Base-by-base conservation (phyloP, 805 yeast genomes). In the Candida morakotiae region DNA sequence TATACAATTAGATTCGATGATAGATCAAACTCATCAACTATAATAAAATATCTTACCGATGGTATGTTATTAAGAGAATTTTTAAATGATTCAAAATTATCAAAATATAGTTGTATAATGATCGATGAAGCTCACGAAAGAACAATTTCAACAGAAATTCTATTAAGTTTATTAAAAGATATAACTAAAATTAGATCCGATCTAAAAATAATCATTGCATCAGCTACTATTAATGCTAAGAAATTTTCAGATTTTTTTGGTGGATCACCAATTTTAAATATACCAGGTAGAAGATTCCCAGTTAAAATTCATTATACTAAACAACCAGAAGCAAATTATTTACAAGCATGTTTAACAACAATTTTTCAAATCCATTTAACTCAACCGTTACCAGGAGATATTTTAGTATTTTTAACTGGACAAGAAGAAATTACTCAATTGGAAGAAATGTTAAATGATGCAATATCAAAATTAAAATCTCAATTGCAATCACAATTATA, bases 41-140 rank as follows among this genome's bases (percentile, higher is more conserved):
- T 71, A 10, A 71, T 93, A 36, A 91, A 91, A 63, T 93, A 93
- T 59, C 75, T 89, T 77, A 93, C 98, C 0, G 98, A 93, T 58
- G 98, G 98, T 72, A 86, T 88, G 87, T 69, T 93, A 15, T 66
- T 89, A 23, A 64, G 96, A 41, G 98, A 93, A 60, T 82, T 87
- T 46, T 61, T 89, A 23, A 66, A 73, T 1, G 97, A 89, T 54
- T 86, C 94, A 0, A 76, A 76, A 29, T 60, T 89, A 28, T 59
- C 70, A 1, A 64, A 61, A 2, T 91, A 89, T 53, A 77, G 93
- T 1, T 95, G 85, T 1, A 69, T 91, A 39, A 88, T 91, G 83
- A 81, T 91, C 33, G 98, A 91, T 61, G 98, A 91, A 60, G 98
- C 98, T 0, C 98, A 93, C 55, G 98, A 93, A 56, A 72, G 98